These are phyloP conservation scores for Leishmania major DNA, from an alignment of 208 protist species.

Conservation along the genomic window DNA sequence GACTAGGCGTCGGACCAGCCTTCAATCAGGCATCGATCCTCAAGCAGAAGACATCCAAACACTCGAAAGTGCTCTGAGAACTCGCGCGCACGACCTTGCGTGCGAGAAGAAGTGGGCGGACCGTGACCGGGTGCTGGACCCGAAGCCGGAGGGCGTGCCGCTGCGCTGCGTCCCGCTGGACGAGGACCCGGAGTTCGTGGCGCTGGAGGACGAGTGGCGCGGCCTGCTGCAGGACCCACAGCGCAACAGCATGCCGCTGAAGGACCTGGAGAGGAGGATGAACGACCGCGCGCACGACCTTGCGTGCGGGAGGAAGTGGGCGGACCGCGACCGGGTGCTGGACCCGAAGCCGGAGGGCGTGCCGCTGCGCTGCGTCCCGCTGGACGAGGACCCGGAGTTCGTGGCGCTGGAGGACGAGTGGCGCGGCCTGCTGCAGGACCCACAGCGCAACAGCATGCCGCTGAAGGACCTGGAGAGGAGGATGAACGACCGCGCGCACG, in stretches of 20 bases:
- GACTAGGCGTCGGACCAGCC: conserved; percentile 4
- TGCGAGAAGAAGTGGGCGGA: conserved; percentile 34
- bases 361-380: conserved; percentile 32
- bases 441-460: conserved; percentile 23
- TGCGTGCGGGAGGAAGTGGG: conserved; percentile 38
- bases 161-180: conserved; percentile 41
- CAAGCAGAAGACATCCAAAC: neutral
- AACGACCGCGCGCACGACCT: conserved; percentile 55
- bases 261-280: conserved; percentile 35
- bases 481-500: conserved; percentile 33
- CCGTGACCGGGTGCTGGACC: conserved; percentile 41
- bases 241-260: neutral
- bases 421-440: conserved; percentile 4
- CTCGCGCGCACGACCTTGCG: conserved; percentile 49
- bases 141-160: conserved; percentile 50
- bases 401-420: conserved; percentile 27
- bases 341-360: conserved; percentile 53
- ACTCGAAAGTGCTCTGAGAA: conserved; percentile 52
- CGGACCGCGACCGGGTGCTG: conserved; percentile 39
- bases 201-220: conserved; percentile 31
- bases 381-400: conserved; percentile 47
- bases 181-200: conserved; percentile 35
- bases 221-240: conserved; percentile 9
- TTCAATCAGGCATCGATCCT: neutral
- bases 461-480: conserved; percentile 34